Evolutionary conservation across 768 basidiomycete species (phyloP).

Genomic region (Kwoniella bestiolae): DNA sequence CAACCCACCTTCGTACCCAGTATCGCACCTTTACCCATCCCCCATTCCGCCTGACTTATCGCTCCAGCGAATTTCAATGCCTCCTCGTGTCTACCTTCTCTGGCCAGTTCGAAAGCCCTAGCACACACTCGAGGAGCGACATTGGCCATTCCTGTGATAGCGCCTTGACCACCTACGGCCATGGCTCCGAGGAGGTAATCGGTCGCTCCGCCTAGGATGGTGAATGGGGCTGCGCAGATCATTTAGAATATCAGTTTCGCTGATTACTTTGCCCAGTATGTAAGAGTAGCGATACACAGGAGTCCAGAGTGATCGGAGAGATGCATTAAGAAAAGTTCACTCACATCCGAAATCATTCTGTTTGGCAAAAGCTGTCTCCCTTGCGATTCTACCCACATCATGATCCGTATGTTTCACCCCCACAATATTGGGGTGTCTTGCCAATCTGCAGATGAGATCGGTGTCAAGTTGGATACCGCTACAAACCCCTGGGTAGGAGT

Average conservation of each 20-base stretch:
- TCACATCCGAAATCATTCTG: slow-evolving; percentile 23
- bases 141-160: slow-evolving; percentile 43
- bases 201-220: slow-evolving; percentile 39
- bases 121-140: slow-evolving; percentile 35
- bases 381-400: slow-evolving; percentile 55
- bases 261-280: not conserved
- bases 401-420: slow-evolving; percentile 59
- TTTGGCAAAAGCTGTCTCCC: slow-evolving; percentile 29
- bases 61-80: slow-evolving; percentile 28
- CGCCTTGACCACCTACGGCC: slow-evolving; percentile 35
- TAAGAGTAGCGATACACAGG: no score
- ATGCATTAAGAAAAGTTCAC: slow-evolving; percentile 6
- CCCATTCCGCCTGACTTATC: slow-evolving; percentile 34
- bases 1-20: slow-evolving; percentile 41
- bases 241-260: not conserved
- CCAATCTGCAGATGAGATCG: slow-evolving; percentile 52
- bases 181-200: slow-evolving; percentile 37
- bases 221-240: slow-evolving; percentile 26
- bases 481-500: slow-evolving; percentile 55
- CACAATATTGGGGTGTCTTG: slow-evolving; percentile 56
- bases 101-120: slow-evolving; percentile 34
- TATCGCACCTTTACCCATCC: slow-evolving; percentile 32
- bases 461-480: slow-evolving; percentile 57
- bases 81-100: slow-evolving; percentile 24
- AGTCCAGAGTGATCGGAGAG: no score